Base-by-base conservation (phyloP, 768 basidiomycete genomes). In the Hypholoma sublateritium region DNA sequence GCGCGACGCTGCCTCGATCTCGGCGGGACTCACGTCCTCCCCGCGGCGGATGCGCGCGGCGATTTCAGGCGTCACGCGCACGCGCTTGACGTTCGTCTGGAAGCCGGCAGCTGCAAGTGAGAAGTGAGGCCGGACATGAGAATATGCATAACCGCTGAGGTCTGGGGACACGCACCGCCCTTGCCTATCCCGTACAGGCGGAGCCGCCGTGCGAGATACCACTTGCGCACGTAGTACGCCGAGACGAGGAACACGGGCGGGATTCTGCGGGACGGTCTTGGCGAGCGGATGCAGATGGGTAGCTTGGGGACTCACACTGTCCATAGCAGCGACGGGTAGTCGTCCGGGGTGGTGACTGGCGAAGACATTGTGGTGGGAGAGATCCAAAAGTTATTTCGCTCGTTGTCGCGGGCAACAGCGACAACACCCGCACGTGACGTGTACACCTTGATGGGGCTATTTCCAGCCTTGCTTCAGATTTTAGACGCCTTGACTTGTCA, bases 41-140 rank as follows among this genome's bases (percentile, higher is more conserved):
- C 82, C 82, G 43, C 79, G 69, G 46, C 76, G 67, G 28, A 84
- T 69, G 12, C 82, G 79, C 4, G 77, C 80, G 21, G 80, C 81
- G 41, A 84, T 80, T 62, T 82, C 82, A 3, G 82, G 81, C 2
- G 82, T 80, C 50, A 84, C 73, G 21, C 77, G 80, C 21, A 84
- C 71, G 36, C 71, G 70, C 37, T 73, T 72, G 39, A 84, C 81
- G 52, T 74, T 77, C 0, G 82, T 84, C 65, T 83, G 81, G 65
- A 84, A 84, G 6, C 82, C 82, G 2, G 77, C 76, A 1, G 82
- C 81, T 82, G 32, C 11, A 32, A n/a, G 13, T 19, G 25, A 41
- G 7, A 35, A n/a, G 24, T 12, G 34, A 25, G 32, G 37, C 39
- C 19, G 34, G 32, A 6, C 5, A 7, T 51, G 9, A 34, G 19